Evolutionary conservation across 192 early-diverging fungal species (phyloP), one percentile per base, ranked within the genome.

Genomic region (Coemansia sp.): DNA sequence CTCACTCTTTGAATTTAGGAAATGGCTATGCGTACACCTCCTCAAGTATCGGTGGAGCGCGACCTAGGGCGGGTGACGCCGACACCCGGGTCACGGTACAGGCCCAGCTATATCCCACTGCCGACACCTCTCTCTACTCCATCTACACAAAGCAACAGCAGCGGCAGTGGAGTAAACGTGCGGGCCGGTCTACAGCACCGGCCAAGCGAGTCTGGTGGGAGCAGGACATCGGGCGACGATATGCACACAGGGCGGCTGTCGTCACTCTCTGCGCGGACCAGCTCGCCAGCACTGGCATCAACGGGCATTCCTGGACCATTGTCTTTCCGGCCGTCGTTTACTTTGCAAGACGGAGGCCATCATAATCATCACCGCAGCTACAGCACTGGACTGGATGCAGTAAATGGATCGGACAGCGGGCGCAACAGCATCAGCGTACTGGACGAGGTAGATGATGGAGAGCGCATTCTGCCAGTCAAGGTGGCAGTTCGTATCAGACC

Each of bases 401-500:
- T 52, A 35, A 56, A 60, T 55, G 24, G 34, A 34, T 42, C 36
- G 21, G 39, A 32, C 50, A 60, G 58, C 50, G n/a, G 42, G 44
- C 33, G 18, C 37, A 19, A 26, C 54, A 56, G 59, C 41, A 32
- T 40, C 58, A 58, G 44, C 9, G 55, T 35, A 1, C n/a, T 57
- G 0, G 58, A 40, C 38, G 57, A 56, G 5, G 53, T 14, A 17
- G 71, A 74, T n/a, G 73, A 63, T 43, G 67, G 62, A 38, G 65
- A 67, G 62, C 66, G 60, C 38, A 56, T 66, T 11, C 64, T 83
- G 37, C 76, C 82, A n/a, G 76, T 83, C 36, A 50, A 53, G 24
- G 82, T 83, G 1, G 82, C 82, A 4, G 70, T 83, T 44, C 82
- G 82, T 8, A 58, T 83, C 54, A 70, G 82, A 40, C 76, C 82